These are phyloP conservation scores for Coemansia nantahalensis DNA, from an alignment of 192 early-diverging fungal species.

Conservation along the genomic window DNA sequence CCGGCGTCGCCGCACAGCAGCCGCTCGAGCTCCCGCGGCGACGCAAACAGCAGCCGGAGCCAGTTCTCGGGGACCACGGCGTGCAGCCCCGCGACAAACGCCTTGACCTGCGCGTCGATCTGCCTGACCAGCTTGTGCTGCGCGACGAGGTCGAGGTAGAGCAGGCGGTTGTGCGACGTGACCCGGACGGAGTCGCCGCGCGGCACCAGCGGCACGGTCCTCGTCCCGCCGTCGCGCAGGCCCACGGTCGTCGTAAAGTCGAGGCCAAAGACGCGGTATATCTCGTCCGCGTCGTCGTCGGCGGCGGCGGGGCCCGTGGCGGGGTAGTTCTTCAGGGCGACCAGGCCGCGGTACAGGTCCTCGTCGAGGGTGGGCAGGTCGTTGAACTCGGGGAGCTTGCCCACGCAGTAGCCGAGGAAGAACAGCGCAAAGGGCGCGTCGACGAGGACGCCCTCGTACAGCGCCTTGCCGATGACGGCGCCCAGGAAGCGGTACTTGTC, in stretches of 20 bases:
- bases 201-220: constrained; percentile 70
- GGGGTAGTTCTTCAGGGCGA: constrained; percentile 70
- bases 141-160: constrained; percentile 85
- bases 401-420: constrained; percentile 74
- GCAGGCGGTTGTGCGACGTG: constrained; percentile 80
- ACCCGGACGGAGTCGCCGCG: constrained; percentile 75
- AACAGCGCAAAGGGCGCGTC: constrained; percentile 82
- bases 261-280: constrained; percentile 56
- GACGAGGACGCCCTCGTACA: constrained; percentile 83
- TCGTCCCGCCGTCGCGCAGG: constrained; percentile 21
- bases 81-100: constrained; percentile 83
- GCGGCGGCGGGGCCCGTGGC: not conserved
- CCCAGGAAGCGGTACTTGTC: constrained; percentile 75
- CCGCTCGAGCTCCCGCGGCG: constrained; percentile 83
- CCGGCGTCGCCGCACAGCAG: constrained; percentile 78
- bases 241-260: constrained; percentile 68
- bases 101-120: constrained; percentile 71
- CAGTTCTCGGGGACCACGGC: constrained; percentile 84
- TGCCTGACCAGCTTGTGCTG: constrained; percentile 84
- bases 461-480: constrained; percentile 77
- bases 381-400: constrained; percentile 67
- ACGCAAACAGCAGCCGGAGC: constrained; percentile 86
- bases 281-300: constrained; percentile 65
- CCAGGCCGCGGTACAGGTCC: constrained; percentile 71
- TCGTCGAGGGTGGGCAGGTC: constrained; percentile 79